Conservation (phyloP, 1,139 yeast genomes). For the Diutina pseudorugosa region DNA sequence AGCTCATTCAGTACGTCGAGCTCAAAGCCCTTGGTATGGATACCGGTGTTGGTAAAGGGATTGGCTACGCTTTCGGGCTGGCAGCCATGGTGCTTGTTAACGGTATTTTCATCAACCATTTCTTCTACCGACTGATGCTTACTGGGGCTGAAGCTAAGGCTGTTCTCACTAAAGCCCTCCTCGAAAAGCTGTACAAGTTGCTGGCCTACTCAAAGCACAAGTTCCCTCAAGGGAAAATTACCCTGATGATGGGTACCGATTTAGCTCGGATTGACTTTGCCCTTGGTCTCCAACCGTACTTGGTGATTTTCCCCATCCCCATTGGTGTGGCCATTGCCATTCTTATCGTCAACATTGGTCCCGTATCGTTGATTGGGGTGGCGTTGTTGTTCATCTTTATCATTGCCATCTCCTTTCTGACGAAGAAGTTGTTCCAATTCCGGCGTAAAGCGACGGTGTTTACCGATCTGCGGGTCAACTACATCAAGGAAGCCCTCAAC, state of each 20-base stretch:
- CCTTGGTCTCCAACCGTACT: conserved; percentile 54
- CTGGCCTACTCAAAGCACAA: conserved; percentile 46
- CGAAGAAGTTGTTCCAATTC: conserved; percentile 26
- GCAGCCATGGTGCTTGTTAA: conserved; percentile 7
- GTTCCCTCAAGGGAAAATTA: conserved; percentile 56
- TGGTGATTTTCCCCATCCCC: conserved; percentile 52
- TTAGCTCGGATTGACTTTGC: conserved; percentile 73
- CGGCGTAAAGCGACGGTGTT: conserved; percentile 32
- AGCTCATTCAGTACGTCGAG: conserved; percentile 31
- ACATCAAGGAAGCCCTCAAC: conserved; percentile 52
- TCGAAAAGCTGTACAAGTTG: conserved; percentile 53
- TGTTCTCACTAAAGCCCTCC: conserved; percentile 50
- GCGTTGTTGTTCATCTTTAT: conserved; percentile 23
- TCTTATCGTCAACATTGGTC: conserved; percentile 60
- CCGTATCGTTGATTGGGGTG: conserved; percentile 55
- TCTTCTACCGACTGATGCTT: conserved; percentile 45
- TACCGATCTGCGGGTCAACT: conserved; percentile 49
- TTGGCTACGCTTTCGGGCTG: conserved; percentile 25
- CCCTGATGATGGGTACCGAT: conserved; percentile 69
- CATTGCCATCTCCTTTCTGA: conserved; percentile 16
- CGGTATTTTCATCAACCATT: conserved; percentile 28
- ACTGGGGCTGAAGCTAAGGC: conserved; percentile 63
- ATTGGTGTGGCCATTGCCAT: conserved; percentile 50
- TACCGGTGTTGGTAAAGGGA: conserved; percentile 10
- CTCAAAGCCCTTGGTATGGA: conserved; percentile 13